phyloP scores from a whole-genome alignment of 2,329 filamentous ascomycete genomes.

The Lasiodiplodia sp. region DNA sequence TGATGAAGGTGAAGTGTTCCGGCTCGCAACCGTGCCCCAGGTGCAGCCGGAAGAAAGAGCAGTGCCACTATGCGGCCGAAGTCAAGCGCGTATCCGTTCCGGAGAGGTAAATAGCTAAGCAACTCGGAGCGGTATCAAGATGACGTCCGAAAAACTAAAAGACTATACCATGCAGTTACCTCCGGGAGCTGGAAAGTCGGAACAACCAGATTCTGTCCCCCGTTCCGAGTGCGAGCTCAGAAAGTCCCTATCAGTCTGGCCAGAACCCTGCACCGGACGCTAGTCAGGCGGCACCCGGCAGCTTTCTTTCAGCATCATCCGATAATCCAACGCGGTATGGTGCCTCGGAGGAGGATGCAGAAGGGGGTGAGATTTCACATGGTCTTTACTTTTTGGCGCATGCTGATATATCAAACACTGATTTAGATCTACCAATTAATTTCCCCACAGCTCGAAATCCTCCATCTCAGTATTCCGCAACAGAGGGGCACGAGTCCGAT shows the following conservation, averaged over 20 bases:
- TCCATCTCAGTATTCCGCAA: background rate
- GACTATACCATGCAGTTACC: background rate
- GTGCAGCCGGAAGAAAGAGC: background rate
- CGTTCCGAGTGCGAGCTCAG: background rate
- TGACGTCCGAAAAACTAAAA: background rate
- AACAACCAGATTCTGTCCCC: background rate
- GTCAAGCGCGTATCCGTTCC: background rate
- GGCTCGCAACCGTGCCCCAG: background rate
- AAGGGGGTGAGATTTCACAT: background rate
- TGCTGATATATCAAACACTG: no score
- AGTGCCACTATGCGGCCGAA: background rate
- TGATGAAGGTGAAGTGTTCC: slow-evolving; percentile 4
- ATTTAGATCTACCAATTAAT: background rate
- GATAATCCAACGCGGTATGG: background rate
- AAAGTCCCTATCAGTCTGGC: background rate
- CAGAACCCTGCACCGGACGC: background rate
- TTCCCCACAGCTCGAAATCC: background rate
- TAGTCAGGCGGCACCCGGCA: background rate
- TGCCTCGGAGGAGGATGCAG: background rate
- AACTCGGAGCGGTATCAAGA: background rate
- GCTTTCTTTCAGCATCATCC: no score
- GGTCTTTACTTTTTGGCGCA: background rate
- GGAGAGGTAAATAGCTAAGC: background rate
- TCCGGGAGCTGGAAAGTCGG: background rate
- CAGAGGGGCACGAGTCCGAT: background rate